Evolutionary conservation across 202 grass and related monocot genomes (phyloP).

Genomic region (Cymbopogon flexuosus): DNA sequence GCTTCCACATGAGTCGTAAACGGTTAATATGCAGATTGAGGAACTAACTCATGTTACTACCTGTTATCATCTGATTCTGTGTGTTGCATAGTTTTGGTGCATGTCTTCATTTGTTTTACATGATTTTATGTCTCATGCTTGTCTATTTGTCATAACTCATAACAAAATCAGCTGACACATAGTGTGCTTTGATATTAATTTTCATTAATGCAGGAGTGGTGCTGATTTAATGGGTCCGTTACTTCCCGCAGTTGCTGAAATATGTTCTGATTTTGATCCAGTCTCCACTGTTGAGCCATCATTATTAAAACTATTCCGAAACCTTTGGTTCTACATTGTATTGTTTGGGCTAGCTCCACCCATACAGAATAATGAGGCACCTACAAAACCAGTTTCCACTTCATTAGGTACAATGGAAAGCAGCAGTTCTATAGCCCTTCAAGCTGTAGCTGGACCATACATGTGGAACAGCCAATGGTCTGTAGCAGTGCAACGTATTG

Average conservation of each 20-base stretch:
- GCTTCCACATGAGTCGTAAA: not conserved
- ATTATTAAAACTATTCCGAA: slow-evolving; percentile 88
- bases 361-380: slow-evolving; percentile 68
- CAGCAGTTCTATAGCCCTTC: slow-evolving; percentile 61
- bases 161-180: slow-evolving; percentile 1
- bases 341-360: slow-evolving; percentile 94
- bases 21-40: not conserved
- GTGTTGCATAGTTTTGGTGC: not conserved
- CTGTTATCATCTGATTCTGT: not conserved
- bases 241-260: slow-evolving; percentile 94
- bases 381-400: slow-evolving; percentile 72
- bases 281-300: slow-evolving; percentile 84
- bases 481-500: slow-evolving; percentile 79
- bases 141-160: not conserved
- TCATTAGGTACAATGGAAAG: slow-evolving; percentile 58
- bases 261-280: slow-evolving; percentile 98
- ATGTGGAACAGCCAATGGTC: slow-evolving; percentile 89
- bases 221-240: slow-evolving; percentile 95
- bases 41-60: not conserved
- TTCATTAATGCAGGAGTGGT: slow-evolving; percentile 71
- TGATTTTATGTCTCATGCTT: slow-evolving; percentile 2
- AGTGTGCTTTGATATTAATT: slow-evolving; percentile 23
- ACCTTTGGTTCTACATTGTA: slow-evolving; percentile 99
- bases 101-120: slow-evolving; percentile 7
- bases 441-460: slow-evolving; percentile 96